Percentiles rank a stretch among this genome's conserved stretches.
These are phyloP conservation scores for Dryas drummondii DNA, from an alignment of 306 rosid genomes.

Conservation along the genomic window DNA sequence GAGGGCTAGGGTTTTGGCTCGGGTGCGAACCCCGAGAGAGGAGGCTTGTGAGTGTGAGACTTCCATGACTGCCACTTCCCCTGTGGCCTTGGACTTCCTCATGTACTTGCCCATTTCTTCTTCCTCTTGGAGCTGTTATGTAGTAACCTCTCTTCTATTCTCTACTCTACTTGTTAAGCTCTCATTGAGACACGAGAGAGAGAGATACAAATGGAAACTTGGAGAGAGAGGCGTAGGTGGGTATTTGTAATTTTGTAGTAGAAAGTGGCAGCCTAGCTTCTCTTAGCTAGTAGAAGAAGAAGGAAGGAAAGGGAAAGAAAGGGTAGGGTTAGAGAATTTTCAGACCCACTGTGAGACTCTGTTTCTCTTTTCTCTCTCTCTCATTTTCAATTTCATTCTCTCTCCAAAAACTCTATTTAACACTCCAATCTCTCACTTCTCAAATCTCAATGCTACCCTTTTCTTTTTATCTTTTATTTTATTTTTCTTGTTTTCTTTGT, in stretches of 20 bases:
- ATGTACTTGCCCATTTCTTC: constrained; percentile 83
- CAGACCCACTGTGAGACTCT: constrained; percentile 12
- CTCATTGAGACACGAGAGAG: constrained; percentile 24
- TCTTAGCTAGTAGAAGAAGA: background rate
- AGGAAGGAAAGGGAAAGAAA: background rate
- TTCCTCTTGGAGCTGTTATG: background rate
- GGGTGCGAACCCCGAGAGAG: constrained; percentile 78
- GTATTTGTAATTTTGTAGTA: constrained; percentile 23
- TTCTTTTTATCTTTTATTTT: background rate
- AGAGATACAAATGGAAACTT: background rate
- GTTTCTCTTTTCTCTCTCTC: background rate
- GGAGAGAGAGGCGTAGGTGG: background rate
- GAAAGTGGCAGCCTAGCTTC: background rate
- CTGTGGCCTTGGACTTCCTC: constrained; percentile 65
- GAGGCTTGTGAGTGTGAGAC: constrained; percentile 38
- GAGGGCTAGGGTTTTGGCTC: constrained; percentile 93
- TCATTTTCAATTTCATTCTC: background rate
- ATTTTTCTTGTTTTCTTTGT: background rate
- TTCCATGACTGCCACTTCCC: constrained; percentile 62
- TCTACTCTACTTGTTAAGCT: constrained; percentile 6
- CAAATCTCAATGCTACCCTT: too few relatives aligned
- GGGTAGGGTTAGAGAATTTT: constrained; percentile 9
- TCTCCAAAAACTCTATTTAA: background rate
- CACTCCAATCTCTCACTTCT: too few relatives aligned
- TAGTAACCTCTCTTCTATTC: constrained; percentile 22